Percentiles rank a stretch among this genome's conserved stretches.
Conservation (phyloP, 164 flowering plant genomes). For the Magnolia sinica region DNA sequence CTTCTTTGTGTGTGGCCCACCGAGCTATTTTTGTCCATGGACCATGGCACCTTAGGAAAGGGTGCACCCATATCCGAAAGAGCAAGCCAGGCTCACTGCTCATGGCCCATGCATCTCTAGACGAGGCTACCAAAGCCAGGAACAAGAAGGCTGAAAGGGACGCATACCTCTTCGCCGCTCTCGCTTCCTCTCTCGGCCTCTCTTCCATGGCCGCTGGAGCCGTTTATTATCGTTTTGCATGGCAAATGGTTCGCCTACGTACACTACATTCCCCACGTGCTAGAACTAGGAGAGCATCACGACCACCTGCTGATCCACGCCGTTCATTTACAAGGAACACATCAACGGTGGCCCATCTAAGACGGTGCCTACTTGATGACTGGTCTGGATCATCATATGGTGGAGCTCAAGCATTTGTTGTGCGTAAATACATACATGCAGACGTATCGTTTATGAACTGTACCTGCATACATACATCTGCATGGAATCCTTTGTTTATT, state of each 20-base stretch:
- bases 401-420: too few species aligned
- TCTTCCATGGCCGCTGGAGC: neutral
- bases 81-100: neutral
- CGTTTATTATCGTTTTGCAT: neutral
- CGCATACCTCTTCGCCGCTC: slow-evolving; percentile 71
- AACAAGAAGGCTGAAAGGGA: slow-evolving; percentile 59
- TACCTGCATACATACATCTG: too few species aligned
- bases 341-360: too few species aligned
- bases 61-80: neutral
- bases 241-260: neutral
- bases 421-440: too few species aligned
- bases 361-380: too few species aligned
- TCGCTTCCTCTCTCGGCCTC: slow-evolving; percentile 45
- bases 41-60: neutral
- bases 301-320: too few species aligned
- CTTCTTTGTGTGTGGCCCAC: neutral
- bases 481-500: too few species aligned
- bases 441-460: too few species aligned
- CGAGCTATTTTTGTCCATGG: neutral
- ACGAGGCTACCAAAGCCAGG: neutral
- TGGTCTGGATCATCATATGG: too few species aligned
- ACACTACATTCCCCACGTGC: too few species aligned
- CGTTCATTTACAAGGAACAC: too few species aligned
- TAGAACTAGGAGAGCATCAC: too few species aligned
- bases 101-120: neutral